Conservation (phyloP, 768 basidiomycete genomes). For the Phanerochaete sordida region DNA sequence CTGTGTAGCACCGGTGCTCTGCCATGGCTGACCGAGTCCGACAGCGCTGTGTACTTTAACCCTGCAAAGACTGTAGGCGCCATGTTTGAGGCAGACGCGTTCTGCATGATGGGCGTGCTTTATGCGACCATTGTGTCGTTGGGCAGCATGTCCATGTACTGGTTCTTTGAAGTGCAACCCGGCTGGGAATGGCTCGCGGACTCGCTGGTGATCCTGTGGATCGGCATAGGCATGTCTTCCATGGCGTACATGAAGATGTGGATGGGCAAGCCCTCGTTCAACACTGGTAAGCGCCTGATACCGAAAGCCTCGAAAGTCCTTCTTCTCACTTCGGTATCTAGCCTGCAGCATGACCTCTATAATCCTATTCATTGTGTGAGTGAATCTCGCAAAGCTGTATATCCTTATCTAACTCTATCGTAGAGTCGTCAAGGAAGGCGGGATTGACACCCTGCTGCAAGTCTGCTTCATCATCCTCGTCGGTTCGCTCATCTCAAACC, state of each 20-base stretch:
- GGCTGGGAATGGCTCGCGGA: conserved; percentile 78
- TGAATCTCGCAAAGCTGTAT: neutral
- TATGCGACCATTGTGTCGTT: conserved; percentile 74
- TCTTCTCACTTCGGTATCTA: conserved; percentile 20
- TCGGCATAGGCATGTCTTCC: conserved; percentile 76
- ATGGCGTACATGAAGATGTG: conserved; percentile 91
- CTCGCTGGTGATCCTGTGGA: conserved; percentile 70
- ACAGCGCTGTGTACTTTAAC: conserved; percentile 82
- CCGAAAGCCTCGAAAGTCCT: neutral
- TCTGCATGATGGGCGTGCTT: conserved; percentile 65
- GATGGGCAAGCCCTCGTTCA: conserved; percentile 87
- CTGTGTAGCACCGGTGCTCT: neutral
- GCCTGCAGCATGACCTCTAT: conserved; percentile 86
- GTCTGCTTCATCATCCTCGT: conserved; percentile 65
- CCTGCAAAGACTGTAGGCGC: conserved; percentile 91
- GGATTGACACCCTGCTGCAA: conserved; percentile 66
- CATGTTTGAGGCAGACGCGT: conserved; percentile 90
- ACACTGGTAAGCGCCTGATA: conserved; percentile 58
- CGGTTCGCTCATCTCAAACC: conserved; percentile 75
- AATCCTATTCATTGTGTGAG: conserved; percentile 79
- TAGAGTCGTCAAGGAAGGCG: conserved; percentile 88
- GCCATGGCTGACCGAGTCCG: neutral
- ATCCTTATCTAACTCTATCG: conserved; percentile 15
- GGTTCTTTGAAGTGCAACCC: conserved; percentile 68
- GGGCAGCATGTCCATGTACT: conserved; percentile 72